phyloP scores from a whole-genome alignment of 192 early-diverging fungal genomes.

The Obelidium mucronatum region DNA sequence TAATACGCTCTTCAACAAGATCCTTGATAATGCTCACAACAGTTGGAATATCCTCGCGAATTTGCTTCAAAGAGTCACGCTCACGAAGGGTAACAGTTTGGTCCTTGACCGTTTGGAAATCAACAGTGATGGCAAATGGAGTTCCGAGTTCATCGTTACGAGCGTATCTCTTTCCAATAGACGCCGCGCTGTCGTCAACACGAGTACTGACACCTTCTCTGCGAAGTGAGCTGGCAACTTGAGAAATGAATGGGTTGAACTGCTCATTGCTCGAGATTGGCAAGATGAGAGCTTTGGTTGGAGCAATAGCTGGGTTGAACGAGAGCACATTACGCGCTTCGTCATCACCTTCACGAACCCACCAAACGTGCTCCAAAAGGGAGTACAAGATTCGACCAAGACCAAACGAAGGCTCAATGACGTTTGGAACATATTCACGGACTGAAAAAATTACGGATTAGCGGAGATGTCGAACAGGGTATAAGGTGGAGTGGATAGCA shows the following conservation, averaged over 20 bases:
- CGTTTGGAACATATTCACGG: slow-evolving; percentile 96
- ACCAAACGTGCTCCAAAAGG: slow-evolving; percentile 95
- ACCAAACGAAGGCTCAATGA: slow-evolving; percentile 99
- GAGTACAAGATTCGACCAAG: slow-evolving; percentile 97
- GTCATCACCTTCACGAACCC: slow-evolving; percentile 77
- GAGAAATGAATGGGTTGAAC: slow-evolving; percentile 74
- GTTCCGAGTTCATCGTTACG: slow-evolving; percentile 99
- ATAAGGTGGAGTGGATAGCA: not conserved
- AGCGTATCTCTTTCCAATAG: slow-evolving; percentile 95
- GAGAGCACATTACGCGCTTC: slow-evolving; percentile 89
- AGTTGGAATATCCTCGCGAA: slow-evolving; percentile 74
- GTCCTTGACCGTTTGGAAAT: slow-evolving; percentile 97
- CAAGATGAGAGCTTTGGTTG: slow-evolving; percentile 92
- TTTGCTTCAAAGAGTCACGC: slow-evolving; percentile 95
- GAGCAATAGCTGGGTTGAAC: slow-evolving; percentile 92
- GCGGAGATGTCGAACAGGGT: not conserved
- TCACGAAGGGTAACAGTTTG: slow-evolving; percentile 94
- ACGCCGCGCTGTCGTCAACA: slow-evolving; percentile 86
- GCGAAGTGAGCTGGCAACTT: slow-evolving; percentile 73
- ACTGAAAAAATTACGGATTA: slow-evolving; percentile 47
- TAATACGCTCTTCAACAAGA: slow-evolving; percentile 72
- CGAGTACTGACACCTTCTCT: slow-evolving; percentile 77
- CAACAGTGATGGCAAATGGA: slow-evolving; percentile 96
- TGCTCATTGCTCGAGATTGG: slow-evolving; percentile 81
- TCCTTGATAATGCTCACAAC: slow-evolving; percentile 79